phyloP scores from a whole-genome alignment of 163 green algal genomes.

The Scenedesmus sp. region DNA sequence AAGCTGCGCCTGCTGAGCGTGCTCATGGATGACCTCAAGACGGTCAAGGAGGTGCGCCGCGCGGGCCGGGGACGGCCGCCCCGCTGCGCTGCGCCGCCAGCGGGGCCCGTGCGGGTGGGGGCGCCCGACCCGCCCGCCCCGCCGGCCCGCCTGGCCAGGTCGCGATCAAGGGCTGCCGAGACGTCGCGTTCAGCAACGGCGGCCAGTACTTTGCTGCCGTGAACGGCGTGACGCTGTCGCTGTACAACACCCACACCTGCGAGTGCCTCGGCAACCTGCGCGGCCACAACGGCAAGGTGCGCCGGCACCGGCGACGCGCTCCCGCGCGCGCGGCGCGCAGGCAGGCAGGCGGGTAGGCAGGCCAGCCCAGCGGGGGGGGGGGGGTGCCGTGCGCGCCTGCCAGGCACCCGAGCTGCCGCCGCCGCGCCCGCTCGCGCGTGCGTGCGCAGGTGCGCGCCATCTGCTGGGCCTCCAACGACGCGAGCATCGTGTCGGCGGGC shows the following conservation, averaged over 20 bases:
- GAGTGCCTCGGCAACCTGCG: slow-evolving; percentile 86
- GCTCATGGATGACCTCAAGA: slow-evolving; percentile 85
- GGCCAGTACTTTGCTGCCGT: slow-evolving; percentile 90
- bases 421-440: too few relatives aligned
- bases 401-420: too few relatives aligned
- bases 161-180: slow-evolving; percentile 80
- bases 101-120: background rate
- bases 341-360: too few relatives aligned
- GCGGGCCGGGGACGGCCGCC: too few relatives aligned
- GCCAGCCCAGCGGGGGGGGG: too few relatives aligned
- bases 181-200: slow-evolving; percentile 81
- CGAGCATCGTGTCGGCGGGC: slow-evolving; percentile 79
- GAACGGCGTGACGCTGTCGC: slow-evolving; percentile 85
- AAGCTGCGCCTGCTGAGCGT: slow-evolving; percentile 92
- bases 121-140: background rate
- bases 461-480: slow-evolving; percentile 82
- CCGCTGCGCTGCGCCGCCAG: background rate
- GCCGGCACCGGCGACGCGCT: background rate
- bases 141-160: slow-evolving; percentile 71
- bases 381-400: too few relatives aligned
- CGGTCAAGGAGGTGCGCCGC: slow-evolving; percentile 37
- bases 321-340: background rate
- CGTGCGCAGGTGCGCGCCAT: slow-evolving; percentile 81
- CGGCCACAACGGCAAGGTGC: slow-evolving; percentile 79
- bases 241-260: slow-evolving; percentile 92